phyloP scores from a whole-genome alignment of 768 basidiomycete species.

The Austroboletus eburneus region DNA sequence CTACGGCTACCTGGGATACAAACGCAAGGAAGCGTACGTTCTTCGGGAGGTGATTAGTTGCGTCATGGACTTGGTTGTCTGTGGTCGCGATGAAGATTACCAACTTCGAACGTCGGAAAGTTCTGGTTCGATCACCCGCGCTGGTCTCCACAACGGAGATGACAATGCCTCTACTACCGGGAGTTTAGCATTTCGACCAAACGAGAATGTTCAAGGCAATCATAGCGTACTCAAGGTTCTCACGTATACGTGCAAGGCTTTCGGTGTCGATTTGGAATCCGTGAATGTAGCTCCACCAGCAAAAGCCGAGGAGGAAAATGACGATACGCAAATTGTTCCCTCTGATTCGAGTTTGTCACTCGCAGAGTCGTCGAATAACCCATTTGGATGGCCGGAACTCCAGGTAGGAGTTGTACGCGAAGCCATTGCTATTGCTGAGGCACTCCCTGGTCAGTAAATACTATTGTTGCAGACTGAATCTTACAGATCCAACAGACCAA shows the following conservation, averaged over 20 bases:
- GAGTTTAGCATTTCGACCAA: conserved; percentile 64
- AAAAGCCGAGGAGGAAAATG: conserved; percentile 18
- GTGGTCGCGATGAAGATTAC: conserved; percentile 71
- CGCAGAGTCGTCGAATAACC: conserved; percentile 37
- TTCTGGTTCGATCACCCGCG: conserved; percentile 47
- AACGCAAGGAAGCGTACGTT: conserved; percentile 83
- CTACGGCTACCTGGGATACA: conserved; percentile 79
- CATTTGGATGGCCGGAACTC: conserved; percentile 91
- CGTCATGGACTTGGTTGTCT: conserved; percentile 81
- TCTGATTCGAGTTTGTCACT: conserved; percentile 41
- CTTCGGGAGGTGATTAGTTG: conserved; percentile 84
- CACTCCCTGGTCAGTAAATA: conserved; percentile 69
- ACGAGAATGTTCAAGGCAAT: conserved; percentile 77
- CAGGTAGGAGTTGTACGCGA: conserved; percentile 93
- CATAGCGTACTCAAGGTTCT: conserved; percentile 73
- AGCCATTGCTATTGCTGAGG: conserved; percentile 86
- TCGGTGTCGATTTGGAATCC: conserved; percentile 79
- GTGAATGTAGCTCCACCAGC: conserved; percentile 46
- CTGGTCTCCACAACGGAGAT: conserved; percentile 33
- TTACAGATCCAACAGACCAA: conserved; percentile 53
- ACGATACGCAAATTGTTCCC: conserved; percentile 4
- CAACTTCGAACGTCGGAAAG: conserved; percentile 38
- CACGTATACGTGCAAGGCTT: conserved; percentile 67
- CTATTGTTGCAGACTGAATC: neutral
- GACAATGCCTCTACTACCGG: conserved; percentile 28